A percentile compares a stretch with the other conserved stretches of the same genome.
Conservation (phyloP, 2,329 filamentous ascomycete species). For the Sporothrix humicola region DNA sequence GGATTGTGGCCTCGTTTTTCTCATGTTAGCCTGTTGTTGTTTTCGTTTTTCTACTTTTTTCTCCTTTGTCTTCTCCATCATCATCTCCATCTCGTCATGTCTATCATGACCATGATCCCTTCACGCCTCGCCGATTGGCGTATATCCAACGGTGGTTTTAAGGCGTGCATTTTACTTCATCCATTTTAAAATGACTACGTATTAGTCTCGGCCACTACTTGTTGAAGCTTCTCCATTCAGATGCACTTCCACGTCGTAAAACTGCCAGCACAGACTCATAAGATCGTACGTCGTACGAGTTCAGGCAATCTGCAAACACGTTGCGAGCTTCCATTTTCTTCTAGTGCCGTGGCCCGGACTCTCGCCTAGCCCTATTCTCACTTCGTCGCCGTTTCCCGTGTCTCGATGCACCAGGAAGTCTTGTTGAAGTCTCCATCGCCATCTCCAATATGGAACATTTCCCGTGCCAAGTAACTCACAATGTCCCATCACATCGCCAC, state of each 20-base stretch:
- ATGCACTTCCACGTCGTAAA: too few species aligned
- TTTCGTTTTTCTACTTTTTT: neutral
- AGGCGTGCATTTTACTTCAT: too few species aligned
- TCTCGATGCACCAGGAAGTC: too few species aligned
- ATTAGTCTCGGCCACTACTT: neutral
- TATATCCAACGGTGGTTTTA: neutral
- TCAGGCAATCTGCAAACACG: neutral
- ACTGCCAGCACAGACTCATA: neutral
- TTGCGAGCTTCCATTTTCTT: slow-evolving; percentile 17
- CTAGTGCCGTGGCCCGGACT: slow-evolving; percentile 12
- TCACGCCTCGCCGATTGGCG: slow-evolving; percentile 1
- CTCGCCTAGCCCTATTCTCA: slow-evolving; percentile 7
- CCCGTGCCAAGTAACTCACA: too few species aligned
- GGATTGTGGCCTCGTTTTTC: neutral
- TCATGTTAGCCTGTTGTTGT: too few species aligned
- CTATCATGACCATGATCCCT: neutral
- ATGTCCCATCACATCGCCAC: too few species aligned
- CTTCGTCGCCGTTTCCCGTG: neutral
- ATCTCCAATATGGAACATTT: too few species aligned
- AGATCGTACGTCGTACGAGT: neutral
- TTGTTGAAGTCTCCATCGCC: too few species aligned
- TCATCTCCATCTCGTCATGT: neutral
- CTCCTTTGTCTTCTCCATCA: neutral
- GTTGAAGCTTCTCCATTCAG: neutral
- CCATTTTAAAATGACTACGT: neutral